A percentile compares a stretch with the other conserved stretches of the same genome.
phyloP scores from a whole-genome alignment of 176 grass and related monocot species.

The Aegilops speltoides region DNA sequence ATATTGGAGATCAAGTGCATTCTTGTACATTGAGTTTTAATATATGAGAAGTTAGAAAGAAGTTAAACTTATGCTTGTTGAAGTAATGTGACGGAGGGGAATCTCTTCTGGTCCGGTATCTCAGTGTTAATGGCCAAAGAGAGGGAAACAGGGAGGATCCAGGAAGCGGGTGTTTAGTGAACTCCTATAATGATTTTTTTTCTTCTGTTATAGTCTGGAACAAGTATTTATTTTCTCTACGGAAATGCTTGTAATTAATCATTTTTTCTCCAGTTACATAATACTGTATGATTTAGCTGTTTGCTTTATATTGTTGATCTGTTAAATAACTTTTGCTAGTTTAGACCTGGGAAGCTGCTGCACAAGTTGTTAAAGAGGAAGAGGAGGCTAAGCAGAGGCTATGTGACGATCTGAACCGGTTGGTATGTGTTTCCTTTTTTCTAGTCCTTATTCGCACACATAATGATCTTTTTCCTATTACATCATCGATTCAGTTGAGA shows the following conservation, averaged over 20 bases:
- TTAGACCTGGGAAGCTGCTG: slow-evolving; percentile 86
- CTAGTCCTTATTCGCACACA: not conserved
- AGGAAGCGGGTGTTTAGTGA: too few relatives aligned
- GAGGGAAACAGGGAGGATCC: too few relatives aligned
- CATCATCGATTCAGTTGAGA: not conserved
- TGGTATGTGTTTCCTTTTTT: slow-evolving; percentile 53
- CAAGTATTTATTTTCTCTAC: not conserved
- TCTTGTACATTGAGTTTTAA: not conserved
- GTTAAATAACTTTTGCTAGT: slow-evolving; percentile 22
- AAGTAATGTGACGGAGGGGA: too few relatives aligned
- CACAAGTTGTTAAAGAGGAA: slow-evolving; percentile 75
- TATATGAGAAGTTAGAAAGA: not conserved
- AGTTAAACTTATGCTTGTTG: not conserved
- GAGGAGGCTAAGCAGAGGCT: slow-evolving; percentile 82
- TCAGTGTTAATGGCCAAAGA: too few relatives aligned
- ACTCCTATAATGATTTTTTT: not conserved
- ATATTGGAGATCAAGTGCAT: not conserved
- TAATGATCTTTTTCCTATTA: not conserved
- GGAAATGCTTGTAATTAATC: not conserved
- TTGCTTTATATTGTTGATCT: slow-evolving; percentile 2
- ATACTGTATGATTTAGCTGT: not conserved
- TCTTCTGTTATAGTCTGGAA: slow-evolving; percentile 1
- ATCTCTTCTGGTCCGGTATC: too few relatives aligned
- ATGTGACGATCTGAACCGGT: slow-evolving; percentile 77
- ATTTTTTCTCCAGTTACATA: not conserved